Base-by-base conservation (phyloP, 108 stramenopile genomes). In the Nitzschia palea region DNA sequence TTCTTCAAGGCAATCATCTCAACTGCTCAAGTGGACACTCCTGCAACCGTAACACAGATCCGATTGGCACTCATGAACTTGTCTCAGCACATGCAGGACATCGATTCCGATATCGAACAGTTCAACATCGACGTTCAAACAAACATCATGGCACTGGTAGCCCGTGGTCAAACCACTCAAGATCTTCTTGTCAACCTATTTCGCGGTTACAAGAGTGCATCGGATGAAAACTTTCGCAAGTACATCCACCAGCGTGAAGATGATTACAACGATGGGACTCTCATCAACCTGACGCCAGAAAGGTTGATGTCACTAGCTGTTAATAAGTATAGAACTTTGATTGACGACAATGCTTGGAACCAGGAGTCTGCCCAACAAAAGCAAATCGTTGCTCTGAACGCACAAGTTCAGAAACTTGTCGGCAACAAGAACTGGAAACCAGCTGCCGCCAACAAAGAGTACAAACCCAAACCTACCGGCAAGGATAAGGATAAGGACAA, bases 141-240 rank as follows among this genome's bases (percentile, higher is more conserved):
- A 6, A 35, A 44, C 5, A 26, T 65, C 6, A 22, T 56, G 1
- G 55, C 2, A 2, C 73, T 82, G 9, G 14, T 14, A 0, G 55
- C 74, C 1, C 60, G 73, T 14, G 62, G 80, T 2, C 31, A 70
- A 12, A 29, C 14, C 0, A 57, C 71, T 1, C 9, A 34, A 2
- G 45, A 74, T 31, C 36, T 82, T 2, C 1, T 78, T 3, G 40
- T 54, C 3, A 76, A 77, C 42, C 80, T 81, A 42, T 75, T 80
- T 60, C 61, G 73, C 17, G 75, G 60, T 5, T 81, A 76, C 55
- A 27, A 43, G 14, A 45, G 40, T 18, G 53, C 18, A 1, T 22
- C 15, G 10, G 76, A 77, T 52, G 3, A 1, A 2, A 25, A 30
- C 27, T 82, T 82, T 53, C 15, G 22, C 8, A 32, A 17, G 22